These are phyloP conservation scores for Aschersonia sp. DNA, from an alignment of 2,329 filamentous ascomycete genomes.

Conservation along the genomic window DNA sequence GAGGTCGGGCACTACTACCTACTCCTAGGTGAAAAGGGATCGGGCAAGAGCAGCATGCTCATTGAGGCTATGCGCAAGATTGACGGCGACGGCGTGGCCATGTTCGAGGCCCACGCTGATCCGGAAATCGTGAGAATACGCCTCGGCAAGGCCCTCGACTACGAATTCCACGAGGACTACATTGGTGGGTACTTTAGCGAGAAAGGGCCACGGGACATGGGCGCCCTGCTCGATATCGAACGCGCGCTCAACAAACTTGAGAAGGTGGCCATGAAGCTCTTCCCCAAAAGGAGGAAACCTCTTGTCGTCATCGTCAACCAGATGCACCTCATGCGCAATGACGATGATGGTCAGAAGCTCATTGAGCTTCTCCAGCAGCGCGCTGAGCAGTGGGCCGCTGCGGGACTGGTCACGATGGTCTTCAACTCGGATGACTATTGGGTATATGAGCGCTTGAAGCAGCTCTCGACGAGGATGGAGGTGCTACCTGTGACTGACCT, in stretches of 20 bases:
- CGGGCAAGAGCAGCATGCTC: conserved; percentile 92
- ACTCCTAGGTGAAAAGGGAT: conserved; percentile 88
- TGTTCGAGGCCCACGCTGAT: conserved; percentile 94
- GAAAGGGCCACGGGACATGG: conserved; percentile 79
- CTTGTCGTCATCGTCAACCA: conserved; percentile 92
- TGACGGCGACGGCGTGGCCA: conserved; percentile 75
- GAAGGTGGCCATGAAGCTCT: conserved; percentile 70
- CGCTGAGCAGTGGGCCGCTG: conserved; percentile 90
- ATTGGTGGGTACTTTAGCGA: conserved; percentile 95
- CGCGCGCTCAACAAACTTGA: conserved; percentile 95
- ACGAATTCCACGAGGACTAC: conserved; percentile 95
- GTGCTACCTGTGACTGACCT: conserved; percentile 78
- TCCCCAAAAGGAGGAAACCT: conserved; percentile 48
- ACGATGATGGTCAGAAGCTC: conserved; percentile 84
- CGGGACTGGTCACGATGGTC: conserved; percentile 78
- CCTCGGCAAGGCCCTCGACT: conserved; percentile 86
- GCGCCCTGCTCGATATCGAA: conserved; percentile 86
- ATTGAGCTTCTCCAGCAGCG: conserved; percentile 91
- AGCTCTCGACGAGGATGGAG: conserved; percentile 87
- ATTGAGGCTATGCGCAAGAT: conserved; percentile 89
- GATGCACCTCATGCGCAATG: conserved; percentile 77
- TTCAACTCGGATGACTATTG: conserved; percentile 98
- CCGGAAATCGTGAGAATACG: conserved; percentile 88
- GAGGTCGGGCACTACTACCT: conserved; percentile 77
- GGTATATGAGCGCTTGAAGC: conserved; percentile 91